Base-by-base conservation (phyloP, 768 basidiomycete genomes). In the Lentinula sp. region DNA sequence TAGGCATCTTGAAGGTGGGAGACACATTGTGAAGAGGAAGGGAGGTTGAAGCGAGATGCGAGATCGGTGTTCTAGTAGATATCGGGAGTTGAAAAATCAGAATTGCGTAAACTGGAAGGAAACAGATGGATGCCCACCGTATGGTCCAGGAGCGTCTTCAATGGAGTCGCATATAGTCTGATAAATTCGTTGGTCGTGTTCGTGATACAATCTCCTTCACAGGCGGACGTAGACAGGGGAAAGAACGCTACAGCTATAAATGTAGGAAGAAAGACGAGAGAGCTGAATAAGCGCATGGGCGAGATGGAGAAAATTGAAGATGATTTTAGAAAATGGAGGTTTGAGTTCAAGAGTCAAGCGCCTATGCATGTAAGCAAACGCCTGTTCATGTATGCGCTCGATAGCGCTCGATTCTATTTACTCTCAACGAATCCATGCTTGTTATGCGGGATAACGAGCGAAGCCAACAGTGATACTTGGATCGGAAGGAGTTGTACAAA, bases 171-270 rank as follows among this genome's bases (percentile, higher is more conserved):
- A 63, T 87, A 87, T 68, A 83, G 82, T 15, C 70, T 69, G 52
- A 83, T 65, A 62, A 82, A 84, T 33, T 81, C 79, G 45, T 79
- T 76, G 15, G 87, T 88, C 64, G 85, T 81, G n/a, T 72, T 78
- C 16, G 73, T 70, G 60, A 86, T 87, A 68, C 90, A 91, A 35
- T 84, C 81, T 23, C 84, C 85, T 76, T 91, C 90, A 69, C 90
- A 92, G 33, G 85, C 84, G 41, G 68, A 66, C 61, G 81, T 78
- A 45, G 75, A 67, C 66, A 72, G 67, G 49, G 79, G 75, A 66
- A 71, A 65, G 18, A 68, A 41, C 15, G 69, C 61, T 57, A 74
- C 53, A 35, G 36, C 37, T 9, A 74, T 43, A 35, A 70, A 49
- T 51, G 66, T 63, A 57, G 64, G 46, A 6, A 64, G 50, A 62